phyloP scores from a whole-genome alignment of 2,329 filamentous ascomycete species.

The Zarea fungicola region DNA sequence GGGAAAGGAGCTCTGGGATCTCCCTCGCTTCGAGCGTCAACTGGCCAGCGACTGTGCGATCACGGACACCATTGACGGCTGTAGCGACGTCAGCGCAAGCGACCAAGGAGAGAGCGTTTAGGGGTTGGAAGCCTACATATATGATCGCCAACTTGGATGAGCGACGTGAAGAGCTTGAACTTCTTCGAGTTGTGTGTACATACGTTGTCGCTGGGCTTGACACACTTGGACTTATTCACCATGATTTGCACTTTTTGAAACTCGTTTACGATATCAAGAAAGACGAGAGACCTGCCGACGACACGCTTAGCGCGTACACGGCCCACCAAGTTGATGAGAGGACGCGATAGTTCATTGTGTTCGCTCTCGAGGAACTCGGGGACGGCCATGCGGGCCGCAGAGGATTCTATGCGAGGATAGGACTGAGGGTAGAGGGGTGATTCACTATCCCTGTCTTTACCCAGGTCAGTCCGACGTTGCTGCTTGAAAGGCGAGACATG shows the following conservation, averaged over 20 bases:
- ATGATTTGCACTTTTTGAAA: slow-evolving; percentile 70
- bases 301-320: slow-evolving; percentile 68
- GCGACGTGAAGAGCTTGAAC: slow-evolving; percentile 57
- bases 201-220: slow-evolving; percentile 27
- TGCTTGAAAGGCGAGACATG: slow-evolving; percentile 31
- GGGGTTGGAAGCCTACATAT: slow-evolving; percentile 55
- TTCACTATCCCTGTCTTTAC: slow-evolving; percentile 28
- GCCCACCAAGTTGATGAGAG: slow-evolving; percentile 42
- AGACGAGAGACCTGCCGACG: slow-evolving; percentile 73
- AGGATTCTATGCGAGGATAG: slow-evolving; percentile 31
- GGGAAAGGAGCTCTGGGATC: slow-evolving; percentile 68
- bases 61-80: slow-evolving; percentile 67
- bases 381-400: slow-evolving; percentile 24
- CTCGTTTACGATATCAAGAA: slow-evolving; percentile 74
- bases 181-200: slow-evolving; percentile 25
- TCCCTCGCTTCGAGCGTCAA: slow-evolving; percentile 65
- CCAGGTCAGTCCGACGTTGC: slow-evolving; percentile 29
- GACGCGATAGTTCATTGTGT: slow-evolving; percentile 20
- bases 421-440: slow-evolving; percentile 30
- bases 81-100: slow-evolving; percentile 21
- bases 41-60: slow-evolving; percentile 66
- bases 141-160: slow-evolving; percentile 76
- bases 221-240: slow-evolving; percentile 56
- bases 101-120: slow-evolving; percentile 12
- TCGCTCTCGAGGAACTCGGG: slow-evolving; percentile 30